A percentile compares a stretch with the other conserved stretches of the same genome.
Conservation (phyloP, 257 asterid genomes). For the Avicennia marina region DNA sequence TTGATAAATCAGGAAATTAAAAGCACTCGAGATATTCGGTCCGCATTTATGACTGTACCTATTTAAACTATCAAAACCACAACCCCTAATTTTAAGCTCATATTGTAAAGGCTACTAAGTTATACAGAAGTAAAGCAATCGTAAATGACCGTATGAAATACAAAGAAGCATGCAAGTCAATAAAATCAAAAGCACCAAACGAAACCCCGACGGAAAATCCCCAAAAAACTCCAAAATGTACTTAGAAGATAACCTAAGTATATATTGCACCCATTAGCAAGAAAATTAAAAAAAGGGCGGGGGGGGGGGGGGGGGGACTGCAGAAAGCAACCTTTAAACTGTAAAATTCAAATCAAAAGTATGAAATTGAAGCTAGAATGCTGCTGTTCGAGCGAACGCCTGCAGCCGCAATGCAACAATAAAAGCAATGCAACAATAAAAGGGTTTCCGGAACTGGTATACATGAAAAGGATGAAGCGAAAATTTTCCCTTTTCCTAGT, state of each 20-base stretch:
- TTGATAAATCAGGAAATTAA: background rate
- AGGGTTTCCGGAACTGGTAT: constrained; percentile 1
- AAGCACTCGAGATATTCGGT: background rate
- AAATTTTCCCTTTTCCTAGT: background rate
- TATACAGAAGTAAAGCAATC: constrained; percentile 6
- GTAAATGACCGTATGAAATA: background rate
- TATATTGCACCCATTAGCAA: background rate
- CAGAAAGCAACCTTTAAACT: background rate
- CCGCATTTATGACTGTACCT: background rate
- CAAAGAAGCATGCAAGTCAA: background rate
- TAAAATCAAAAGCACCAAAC: background rate
- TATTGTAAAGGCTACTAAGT: background rate
- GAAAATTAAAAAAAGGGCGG: background rate
- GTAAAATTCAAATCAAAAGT: constrained; percentile 7
- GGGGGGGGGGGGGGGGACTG: background rate
- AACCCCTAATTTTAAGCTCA: constrained; percentile 2
- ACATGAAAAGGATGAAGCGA: background rate
- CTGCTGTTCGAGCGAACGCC: constrained; percentile 20
- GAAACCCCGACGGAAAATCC: constrained; percentile 6
- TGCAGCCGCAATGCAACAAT: constrained; percentile 15
- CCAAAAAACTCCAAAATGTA: constrained; percentile 1
- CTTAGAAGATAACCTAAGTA: background rate
- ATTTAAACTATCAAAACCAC: constrained; percentile 1
- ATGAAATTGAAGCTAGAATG: constrained; percentile 1
- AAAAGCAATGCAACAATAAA: no score